phyloP scores from a whole-genome alignment of 2,329 filamentous ascomycete species.

The Colletotrichum lindemuthianum region DNA sequence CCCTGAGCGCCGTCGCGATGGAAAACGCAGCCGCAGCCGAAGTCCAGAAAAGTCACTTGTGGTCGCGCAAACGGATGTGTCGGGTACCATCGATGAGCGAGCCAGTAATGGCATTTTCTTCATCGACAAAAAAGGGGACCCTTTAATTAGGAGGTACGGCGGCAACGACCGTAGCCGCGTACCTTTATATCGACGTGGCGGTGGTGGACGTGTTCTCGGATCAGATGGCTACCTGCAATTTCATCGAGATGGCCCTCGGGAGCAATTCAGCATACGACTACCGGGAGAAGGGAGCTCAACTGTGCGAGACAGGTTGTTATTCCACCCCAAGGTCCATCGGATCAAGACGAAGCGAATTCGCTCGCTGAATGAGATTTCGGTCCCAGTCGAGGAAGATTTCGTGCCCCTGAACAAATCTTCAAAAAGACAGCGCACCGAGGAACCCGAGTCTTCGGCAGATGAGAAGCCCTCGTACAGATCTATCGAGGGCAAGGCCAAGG shows the following conservation, averaged over 20 bases:
- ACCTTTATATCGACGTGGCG: constrained; percentile 75
- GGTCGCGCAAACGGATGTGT: constrained; percentile 5
- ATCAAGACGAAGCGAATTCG: constrained; percentile 52
- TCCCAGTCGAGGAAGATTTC: constrained; percentile 55
- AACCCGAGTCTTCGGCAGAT: constrained; percentile 57
- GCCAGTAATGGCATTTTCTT: constrained; percentile 58
- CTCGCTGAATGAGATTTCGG: constrained; percentile 42
- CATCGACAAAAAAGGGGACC: constrained; percentile 81
- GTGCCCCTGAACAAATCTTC: constrained; percentile 50
- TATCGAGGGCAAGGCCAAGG: constrained; percentile 71
- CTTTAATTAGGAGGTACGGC: constrained; percentile 79
- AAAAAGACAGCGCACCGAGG: constrained; percentile 42
- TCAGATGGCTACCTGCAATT: constrained; percentile 69
- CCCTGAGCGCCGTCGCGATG: constrained; percentile 19
- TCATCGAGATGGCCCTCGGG: constrained; percentile 69
- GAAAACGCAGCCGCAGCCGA: constrained; percentile 24
- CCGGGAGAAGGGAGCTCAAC: constrained; percentile 53
- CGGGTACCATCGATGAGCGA: constrained; percentile 41
- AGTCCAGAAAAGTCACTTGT: constrained; percentile 3
- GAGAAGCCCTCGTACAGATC: constrained; percentile 70
- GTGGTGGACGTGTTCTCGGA: constrained; percentile 78
- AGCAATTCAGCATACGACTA: constrained; percentile 62
- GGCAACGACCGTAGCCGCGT: constrained; percentile 76
- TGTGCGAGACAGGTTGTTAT: constrained; percentile 58
- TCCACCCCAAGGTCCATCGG: constrained; percentile 55